A percentile compares a stretch with the other conserved stretches of the same genome.
phyloP scores from a whole-genome alignment of 768 basidiomycete genomes.

The Hygrophorus pudorinus region DNA sequence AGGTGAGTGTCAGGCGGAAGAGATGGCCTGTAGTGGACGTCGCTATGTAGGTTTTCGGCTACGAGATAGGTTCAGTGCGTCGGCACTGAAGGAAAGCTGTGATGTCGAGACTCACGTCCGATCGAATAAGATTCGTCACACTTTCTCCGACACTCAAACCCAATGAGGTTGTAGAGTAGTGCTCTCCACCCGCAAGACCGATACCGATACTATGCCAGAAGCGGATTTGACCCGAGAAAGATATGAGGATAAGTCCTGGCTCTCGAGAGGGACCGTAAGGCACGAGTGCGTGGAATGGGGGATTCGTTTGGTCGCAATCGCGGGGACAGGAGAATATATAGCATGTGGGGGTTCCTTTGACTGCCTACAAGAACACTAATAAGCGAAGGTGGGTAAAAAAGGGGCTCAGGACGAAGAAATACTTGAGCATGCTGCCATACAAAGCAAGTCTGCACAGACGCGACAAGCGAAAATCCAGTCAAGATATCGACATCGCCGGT shows the following conservation, averaged over 20 bases:
- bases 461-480: constrained; percentile 68
- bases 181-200: constrained; percentile 72
- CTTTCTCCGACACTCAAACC: constrained; percentile 44
- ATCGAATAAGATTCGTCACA: constrained; percentile 56
- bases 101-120: constrained; percentile 33
- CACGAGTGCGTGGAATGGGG: constrained; percentile 54
- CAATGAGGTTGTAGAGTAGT: constrained; percentile 41
- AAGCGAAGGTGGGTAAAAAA: constrained; percentile 3
- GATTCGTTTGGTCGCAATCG: constrained; percentile 25
- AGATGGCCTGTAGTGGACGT: constrained; percentile 61
- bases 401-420: constrained; percentile 2
- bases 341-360: constrained; percentile 68
- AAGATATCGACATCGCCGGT: constrained; percentile 60
- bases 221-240: constrained; percentile 58
- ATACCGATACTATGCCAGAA: constrained; percentile 87
- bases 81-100: constrained; percentile 1
- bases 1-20: constrained; percentile 54
- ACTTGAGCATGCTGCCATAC: constrained; percentile 78
- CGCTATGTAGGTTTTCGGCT: constrained; percentile 59
- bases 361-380: constrained; percentile 25
- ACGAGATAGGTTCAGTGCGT: constrained; percentile 4
- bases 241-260: constrained; percentile 78
- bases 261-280: constrained; percentile 62
- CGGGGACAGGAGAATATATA: constrained; percentile 73
- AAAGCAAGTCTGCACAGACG: constrained; percentile 65